These are phyloP conservation scores for Corylus heterophylla DNA, from an alignment of 306 rosid species.

Conservation along the genomic window DNA sequence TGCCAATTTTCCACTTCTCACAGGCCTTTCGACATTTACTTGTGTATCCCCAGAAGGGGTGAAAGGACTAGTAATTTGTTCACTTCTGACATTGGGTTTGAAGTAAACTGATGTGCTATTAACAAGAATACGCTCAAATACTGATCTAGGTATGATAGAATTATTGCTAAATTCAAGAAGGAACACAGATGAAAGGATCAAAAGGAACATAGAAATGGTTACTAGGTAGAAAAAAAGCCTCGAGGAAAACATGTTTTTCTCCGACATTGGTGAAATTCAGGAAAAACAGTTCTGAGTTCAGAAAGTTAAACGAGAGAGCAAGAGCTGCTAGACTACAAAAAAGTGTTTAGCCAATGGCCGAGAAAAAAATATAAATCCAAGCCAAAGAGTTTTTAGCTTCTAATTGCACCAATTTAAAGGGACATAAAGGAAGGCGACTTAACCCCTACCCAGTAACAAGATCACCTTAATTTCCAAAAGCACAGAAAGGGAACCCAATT, in stretches of 20 bases:
- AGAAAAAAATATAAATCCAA: neutral
- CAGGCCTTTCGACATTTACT: slow-evolving; percentile 18
- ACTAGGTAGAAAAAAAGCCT: slow-evolving; percentile 65
- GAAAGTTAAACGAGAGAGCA: slow-evolving; percentile 22
- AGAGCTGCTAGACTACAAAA: neutral
- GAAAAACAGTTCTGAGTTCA: slow-evolving; percentile 20
- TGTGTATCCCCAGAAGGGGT: slow-evolving; percentile 32
- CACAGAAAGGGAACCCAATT: slow-evolving; percentile 3
- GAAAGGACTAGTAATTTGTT: slow-evolving; percentile 26
- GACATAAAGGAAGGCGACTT: neutral
- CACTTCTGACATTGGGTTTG: slow-evolving; percentile 51
- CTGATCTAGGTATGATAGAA: slow-evolving; percentile 71
- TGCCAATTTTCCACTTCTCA: slow-evolving; percentile 30
- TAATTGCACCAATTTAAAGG: neutral
- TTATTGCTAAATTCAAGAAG: slow-evolving; percentile 65
- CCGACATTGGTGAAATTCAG: slow-evolving; percentile 58
- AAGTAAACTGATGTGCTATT: slow-evolving; percentile 61
- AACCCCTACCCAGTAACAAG: slow-evolving; percentile 8
- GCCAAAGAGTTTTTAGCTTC: neutral
- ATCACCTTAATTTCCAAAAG: slow-evolving; percentile 22
- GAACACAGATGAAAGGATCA: slow-evolving; percentile 69
- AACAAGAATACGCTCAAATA: slow-evolving; percentile 66
- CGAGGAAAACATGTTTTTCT: slow-evolving; percentile 63
- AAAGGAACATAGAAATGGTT: slow-evolving; percentile 64
- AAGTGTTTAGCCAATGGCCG: neutral